These are phyloP conservation scores for Stentor coeruleus DNA, from an alignment of 73 alveolate genomes.

Conservation along the genomic window DNA sequence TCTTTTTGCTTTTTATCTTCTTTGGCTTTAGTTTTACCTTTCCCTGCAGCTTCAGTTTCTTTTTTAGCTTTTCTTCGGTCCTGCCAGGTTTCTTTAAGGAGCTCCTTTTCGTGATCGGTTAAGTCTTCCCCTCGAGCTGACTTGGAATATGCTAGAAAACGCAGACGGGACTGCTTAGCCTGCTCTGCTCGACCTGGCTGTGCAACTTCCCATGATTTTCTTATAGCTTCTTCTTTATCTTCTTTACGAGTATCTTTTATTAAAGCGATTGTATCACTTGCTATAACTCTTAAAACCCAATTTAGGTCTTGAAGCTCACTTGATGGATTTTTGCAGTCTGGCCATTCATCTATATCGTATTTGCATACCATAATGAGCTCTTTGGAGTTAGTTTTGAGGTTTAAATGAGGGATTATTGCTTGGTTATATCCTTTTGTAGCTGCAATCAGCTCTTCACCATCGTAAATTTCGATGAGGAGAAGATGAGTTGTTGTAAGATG, in stretches of 20 bases:
- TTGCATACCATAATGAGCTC: slow-evolving; percentile 30
- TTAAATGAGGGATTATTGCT: slow-evolving; percentile 64
- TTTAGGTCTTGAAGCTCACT: slow-evolving; percentile 52
- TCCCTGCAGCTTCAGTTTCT: slow-evolving; percentile 67
- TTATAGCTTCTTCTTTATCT: slow-evolving; percentile 90
- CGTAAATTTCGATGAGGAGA: slow-evolving; percentile 55
- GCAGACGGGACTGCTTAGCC: slow-evolving; percentile 86
- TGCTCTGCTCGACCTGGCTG: slow-evolving; percentile 98
- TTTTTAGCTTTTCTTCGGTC: slow-evolving; percentile 73
- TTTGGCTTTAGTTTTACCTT: slow-evolving; percentile 59
- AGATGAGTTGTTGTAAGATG: slow-evolving; percentile 43
- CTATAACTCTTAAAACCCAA: slow-evolving; percentile 85
- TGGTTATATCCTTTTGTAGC: slow-evolving; percentile 61
- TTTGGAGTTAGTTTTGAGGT: slow-evolving; percentile 42
- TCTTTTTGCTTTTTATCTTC: slow-evolving; percentile 62
- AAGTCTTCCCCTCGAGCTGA: slow-evolving; percentile 74
- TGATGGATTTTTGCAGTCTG: slow-evolving; percentile 49
- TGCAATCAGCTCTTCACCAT: slow-evolving; percentile 53
- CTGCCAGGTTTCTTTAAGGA: slow-evolving; percentile 58
- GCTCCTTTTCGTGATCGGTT: slow-evolving; percentile 70
- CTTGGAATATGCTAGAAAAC: slow-evolving; percentile 68
- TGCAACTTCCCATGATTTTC: slow-evolving; percentile 91
- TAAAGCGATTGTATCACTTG: slow-evolving; percentile 88
- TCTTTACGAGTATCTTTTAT: slow-evolving; percentile 94
- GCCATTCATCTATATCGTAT: slow-evolving; percentile 75